These are phyloP conservation scores for Neohortaea acidophila DNA, from an alignment of 495 filamentous ascomycete species.

Conservation along the genomic window DNA sequence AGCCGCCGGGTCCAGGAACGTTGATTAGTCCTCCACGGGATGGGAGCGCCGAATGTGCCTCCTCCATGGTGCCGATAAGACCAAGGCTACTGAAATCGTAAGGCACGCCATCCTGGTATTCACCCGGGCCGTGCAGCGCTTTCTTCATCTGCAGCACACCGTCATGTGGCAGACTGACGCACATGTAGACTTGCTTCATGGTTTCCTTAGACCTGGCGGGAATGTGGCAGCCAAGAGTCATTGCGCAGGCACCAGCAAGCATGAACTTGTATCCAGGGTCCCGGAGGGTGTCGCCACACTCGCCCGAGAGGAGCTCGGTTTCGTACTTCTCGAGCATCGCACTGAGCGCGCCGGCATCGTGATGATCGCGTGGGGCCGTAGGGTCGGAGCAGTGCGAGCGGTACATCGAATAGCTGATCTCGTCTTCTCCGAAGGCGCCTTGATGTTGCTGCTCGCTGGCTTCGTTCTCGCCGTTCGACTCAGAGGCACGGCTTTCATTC, in stretches of 20 bases:
- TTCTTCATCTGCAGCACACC: background rate
- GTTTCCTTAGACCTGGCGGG: background rate
- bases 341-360: background rate
- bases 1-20: background rate
- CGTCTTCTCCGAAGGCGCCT: too few species aligned
- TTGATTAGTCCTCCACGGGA: background rate
- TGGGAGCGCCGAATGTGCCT: background rate
- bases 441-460: background rate
- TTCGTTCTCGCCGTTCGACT: background rate
- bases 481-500: too few species aligned
- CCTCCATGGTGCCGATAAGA: background rate
- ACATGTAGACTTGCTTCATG: background rate
- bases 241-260: background rate
- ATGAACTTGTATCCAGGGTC: background rate
- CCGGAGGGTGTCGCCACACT: background rate
- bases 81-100: background rate
- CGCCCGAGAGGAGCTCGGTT: background rate
- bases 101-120: background rate
- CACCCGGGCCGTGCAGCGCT: background rate
- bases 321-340: background rate
- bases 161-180: background rate
- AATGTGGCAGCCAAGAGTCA: constrained; percentile 1
- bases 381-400: too few species aligned
- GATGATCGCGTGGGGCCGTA: too few species aligned
- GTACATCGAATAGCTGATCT: too few species aligned